Conservation (phyloP, 176 grass and related monocot genomes). For the Tuctoria greenei region DNA sequence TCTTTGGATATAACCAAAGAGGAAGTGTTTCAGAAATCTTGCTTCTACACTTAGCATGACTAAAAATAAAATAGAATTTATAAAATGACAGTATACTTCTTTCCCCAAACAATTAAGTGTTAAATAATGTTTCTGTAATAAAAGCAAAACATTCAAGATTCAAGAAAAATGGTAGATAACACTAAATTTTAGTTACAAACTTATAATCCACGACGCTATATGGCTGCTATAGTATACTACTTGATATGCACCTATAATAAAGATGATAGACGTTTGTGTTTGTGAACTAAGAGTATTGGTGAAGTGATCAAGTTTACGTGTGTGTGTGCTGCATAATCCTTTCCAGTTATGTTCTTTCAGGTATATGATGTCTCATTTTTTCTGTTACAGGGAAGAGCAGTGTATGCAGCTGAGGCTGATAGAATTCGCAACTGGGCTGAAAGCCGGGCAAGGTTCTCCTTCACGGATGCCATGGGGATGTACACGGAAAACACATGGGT, state of each 20-base stretch:
- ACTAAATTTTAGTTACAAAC: too few relatives aligned
- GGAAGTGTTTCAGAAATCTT: too few relatives aligned
- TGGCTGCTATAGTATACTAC: neutral
- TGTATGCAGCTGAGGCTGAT: conserved; percentile 92
- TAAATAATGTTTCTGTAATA: too few relatives aligned
- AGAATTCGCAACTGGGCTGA: conserved; percentile 97
- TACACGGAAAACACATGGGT: conserved; percentile 94
- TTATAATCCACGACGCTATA: neutral
- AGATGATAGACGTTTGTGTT: neutral
- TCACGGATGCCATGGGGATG: conserved; percentile 99
- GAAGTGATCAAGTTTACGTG: neutral
- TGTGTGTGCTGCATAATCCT: neutral
- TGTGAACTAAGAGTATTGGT: neutral
- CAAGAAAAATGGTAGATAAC: too few relatives aligned
- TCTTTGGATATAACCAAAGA: too few relatives aligned
- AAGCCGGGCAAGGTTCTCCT: conserved; percentile 83
- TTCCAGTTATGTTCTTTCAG: neutral
- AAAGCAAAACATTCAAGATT: too few relatives aligned
- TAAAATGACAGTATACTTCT: too few relatives aligned
- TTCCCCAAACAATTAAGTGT: too few relatives aligned
- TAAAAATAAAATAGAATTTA: too few relatives aligned
- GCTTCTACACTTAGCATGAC: too few relatives aligned
- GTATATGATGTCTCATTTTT: conserved; percentile 2
- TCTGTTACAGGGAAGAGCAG: conserved; percentile 71
- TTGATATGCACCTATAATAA: neutral